Base-by-base conservation (phyloP, 2,329 filamentous ascomycete species). In the Diaporthe citrichinensis region DNA sequence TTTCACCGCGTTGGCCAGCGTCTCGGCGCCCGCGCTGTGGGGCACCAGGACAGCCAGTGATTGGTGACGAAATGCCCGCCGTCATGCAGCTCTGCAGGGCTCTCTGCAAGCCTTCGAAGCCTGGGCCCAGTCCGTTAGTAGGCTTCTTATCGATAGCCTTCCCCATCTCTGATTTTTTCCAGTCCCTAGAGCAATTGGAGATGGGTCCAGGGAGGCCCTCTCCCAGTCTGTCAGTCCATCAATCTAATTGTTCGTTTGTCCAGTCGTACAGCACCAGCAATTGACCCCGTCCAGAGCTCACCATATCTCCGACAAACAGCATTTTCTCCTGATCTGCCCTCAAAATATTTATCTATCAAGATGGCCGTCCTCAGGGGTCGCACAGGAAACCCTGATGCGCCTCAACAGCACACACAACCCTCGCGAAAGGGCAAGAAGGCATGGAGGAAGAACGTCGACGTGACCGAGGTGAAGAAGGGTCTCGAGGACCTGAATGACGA, bases 361-460 rank as follows among this genome's bases (percentile, higher is more conserved):
- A 92, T 92, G 90, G 89, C 90, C n/a, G 86, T 89, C 36, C 80
- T 92, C 39, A 84, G 86, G 78, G 84, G 86, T 65, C 85, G 84
- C 67, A 84, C 87, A 55, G 89, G 86, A 76, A 76, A 76, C 49
- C 84, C 86, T 17, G 85, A 88, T 49, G 93, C 94, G 25, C 96
- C 95, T 15, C 92, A 93, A 78, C 95, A 97, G 79, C 92, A 93
- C 85, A 95, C 91, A 78, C 97, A 99, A 84, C 92, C 95, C 36
- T 98, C 96, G 7, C 91, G 97, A 83, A 99, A 99, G 84, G 97
- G 97, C 80, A 98, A 98, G 86, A 98, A 98, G 87, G 96, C 97
- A 44, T 99, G 97, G 97, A 91, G 97, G 82, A 99, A 98, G 85
- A 98, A 99, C 86, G 95, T 99, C 84, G 95, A 99, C 85, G 91